Base-by-base conservation (phyloP, 768 basidiomycete species). In the Amanita subjunquillea region DNA sequence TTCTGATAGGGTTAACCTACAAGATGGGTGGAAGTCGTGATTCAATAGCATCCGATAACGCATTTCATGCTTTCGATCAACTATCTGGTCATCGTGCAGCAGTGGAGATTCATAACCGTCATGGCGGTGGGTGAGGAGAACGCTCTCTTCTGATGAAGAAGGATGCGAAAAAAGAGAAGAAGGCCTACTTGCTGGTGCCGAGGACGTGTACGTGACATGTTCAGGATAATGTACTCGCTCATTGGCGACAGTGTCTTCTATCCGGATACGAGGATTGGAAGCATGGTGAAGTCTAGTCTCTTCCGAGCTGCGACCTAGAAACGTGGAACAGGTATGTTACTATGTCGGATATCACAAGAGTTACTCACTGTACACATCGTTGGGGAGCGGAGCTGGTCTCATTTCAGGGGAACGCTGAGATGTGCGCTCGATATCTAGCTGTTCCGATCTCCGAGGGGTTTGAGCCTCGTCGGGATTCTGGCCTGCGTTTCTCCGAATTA, bases 21-120 rank as follows among this genome's bases (percentile, higher is more conserved):
- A 60, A 6, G 82, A 80, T 42, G 76, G 73, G 62, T 91, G 83
- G 65, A 82, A 89, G 7, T 76, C 73, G 57, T 91, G 90, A 40
- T 68, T 74, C 30, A 84, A 63, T 53, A 84, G 67, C 54, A 86
- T 68, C 45, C 88, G 69, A 60, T 90, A 91, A 51, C 80, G 72
- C 53, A 79, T 68, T 65, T 91, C 89, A 50, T 84, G 74, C 58
- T 70, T 71, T 52, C 69, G 63, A 48, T 76, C 68, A n/a, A 71
- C 64, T 10, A 70, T 60, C 12, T 58, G 54, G 29, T 72, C 69
- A 50, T 79, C 71, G 29, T 59, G 60, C 0, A 73, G 73, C 0
- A 71, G 64, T 2, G 72, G 73, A 1, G 72, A 75, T 32, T 74
- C 70, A 56, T 74, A 72, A 22, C 70, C 71, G 52, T 64, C 60